These are phyloP conservation scores for Papiliotrema fonsecae DNA, from an alignment of 1,284 basidiomycete genomes.

Conservation along the genomic window DNA sequence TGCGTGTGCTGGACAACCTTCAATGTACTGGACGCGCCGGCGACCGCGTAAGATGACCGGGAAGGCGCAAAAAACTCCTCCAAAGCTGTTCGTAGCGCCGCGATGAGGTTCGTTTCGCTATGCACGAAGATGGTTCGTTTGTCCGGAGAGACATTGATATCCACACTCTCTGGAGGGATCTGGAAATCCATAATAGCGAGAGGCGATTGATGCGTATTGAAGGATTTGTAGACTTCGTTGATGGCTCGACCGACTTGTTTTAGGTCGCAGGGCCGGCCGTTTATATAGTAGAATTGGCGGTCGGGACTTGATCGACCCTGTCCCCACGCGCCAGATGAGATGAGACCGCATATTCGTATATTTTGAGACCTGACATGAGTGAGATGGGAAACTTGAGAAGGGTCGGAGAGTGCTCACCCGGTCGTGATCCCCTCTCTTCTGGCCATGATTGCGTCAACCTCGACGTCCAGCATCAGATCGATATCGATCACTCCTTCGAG, in stretches of 20 bases:
- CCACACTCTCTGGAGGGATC: conserved; percentile 72
- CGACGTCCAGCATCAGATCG: conserved; percentile 64
- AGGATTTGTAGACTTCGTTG: conserved; percentile 83
- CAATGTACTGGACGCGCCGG: conserved; percentile 39
- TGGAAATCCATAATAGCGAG: conserved; percentile 79
- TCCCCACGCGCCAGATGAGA: conserved; percentile 43
- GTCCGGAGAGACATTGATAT: conserved; percentile 95
- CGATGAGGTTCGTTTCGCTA: conserved; percentile 75
- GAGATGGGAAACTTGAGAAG: neutral
- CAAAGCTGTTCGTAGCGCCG: conserved; percentile 64
- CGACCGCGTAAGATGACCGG: conserved; percentile 63
- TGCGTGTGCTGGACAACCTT: conserved; percentile 11
- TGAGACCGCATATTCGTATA: conserved; percentile 36
- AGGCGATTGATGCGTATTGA: conserved; percentile 74
- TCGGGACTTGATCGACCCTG: conserved; percentile 72
- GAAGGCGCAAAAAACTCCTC: conserved; percentile 63
- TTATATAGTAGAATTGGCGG: conserved; percentile 90
- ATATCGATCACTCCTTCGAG: conserved; percentile 71
- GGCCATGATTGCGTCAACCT: conserved; percentile 55
- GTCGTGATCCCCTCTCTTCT: conserved; percentile 36
- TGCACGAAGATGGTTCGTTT: conserved; percentile 93
- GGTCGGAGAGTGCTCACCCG: conserved; percentile 14
- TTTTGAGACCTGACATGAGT: conserved; percentile 25
- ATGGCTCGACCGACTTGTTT: conserved; percentile 76
- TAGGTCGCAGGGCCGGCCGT: conserved; percentile 81